Base-by-base conservation (phyloP, 2,329 filamentous ascomycete species). In the Fonsecaea pugnacius region DNA sequence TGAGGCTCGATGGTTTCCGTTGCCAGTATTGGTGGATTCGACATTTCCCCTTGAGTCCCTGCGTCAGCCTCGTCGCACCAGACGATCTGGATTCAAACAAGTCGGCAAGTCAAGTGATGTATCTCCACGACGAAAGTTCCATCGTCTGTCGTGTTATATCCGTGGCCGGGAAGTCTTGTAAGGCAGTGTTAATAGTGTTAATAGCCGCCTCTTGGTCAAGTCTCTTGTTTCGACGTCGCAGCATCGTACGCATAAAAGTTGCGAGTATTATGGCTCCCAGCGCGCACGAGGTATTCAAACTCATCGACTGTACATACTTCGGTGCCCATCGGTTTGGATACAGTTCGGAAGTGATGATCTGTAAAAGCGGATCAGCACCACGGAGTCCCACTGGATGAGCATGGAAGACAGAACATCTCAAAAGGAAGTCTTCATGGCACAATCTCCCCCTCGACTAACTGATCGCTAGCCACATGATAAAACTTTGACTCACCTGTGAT, bases 291-390 rank as follows among this genome's bases (percentile, higher is more conserved):
- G 62, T 60, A 18, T 63, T 67, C 16, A 64, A 43, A 5, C 60
- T 48, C 68, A 69, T 69, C 21, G 64, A 63, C n/a, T 62, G 63
- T n/a, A 60, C 57, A 40, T 67, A 70, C 48, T 63, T 46, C 24
- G 68, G 68, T 12, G 67, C 63, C 53, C 64, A 57, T 65, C 59
- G 50, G 18, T 52, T 46, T 3, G 51, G 55, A 58, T 65, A 68
- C 62, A 72, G 55, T 51, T 70, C 70, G 7, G 68, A 69, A n/a
- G 65, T 67, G 62, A 65, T 66, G 38, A 72, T 70, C 62, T 67
- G 58, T 33, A 48, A 53, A 24, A 21, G 92, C 91, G 16, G 83
- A 85, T 91, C 81, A 64, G 53, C 32, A 32, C 10, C 51, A 32
- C 24, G 51, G n/a, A 58, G 4, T 30, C 4, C 30, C 24, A 9